A percentile compares a stretch with the other conserved stretches of the same genome.
Conservation (phyloP, 257 asterid genomes). For the Solanum verrucosum region DNA sequence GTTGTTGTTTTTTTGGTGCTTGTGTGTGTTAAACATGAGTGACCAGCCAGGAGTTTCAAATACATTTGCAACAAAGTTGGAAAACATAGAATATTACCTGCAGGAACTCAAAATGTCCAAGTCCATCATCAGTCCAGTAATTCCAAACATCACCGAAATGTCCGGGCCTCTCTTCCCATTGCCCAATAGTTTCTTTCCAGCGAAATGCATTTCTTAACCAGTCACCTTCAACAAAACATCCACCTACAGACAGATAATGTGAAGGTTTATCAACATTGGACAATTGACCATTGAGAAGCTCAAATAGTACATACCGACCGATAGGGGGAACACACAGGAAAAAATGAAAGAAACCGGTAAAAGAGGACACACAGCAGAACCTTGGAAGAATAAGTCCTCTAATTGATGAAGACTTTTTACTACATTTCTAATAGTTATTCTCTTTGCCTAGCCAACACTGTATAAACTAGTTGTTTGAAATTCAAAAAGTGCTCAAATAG, state of each 20-base stretch:
- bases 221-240: conserved; percentile 94
- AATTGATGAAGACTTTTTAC: neutral
- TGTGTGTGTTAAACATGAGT: neutral
- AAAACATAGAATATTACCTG: conserved; percentile 38
- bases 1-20: too few relatives aligned
- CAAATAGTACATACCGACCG: neutral
- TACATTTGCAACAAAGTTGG: neutral
- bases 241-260: conserved; percentile 39
- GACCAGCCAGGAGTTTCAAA: neutral
- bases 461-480: neutral
- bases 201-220: conserved; percentile 90
- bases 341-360: neutral
- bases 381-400: neutral
- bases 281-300: neutral
- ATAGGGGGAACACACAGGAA: neutral
- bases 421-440: neutral
- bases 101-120: conserved; percentile 85
- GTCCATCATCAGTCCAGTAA: conserved; percentile 96
- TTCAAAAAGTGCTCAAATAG: neutral
- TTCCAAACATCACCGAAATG: conserved; percentile 98
- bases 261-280: neutral
- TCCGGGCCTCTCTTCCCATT: conserved; percentile 95
- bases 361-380: neutral
- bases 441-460: neutral
- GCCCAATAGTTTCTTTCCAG: conserved; percentile 95